Evolutionary conservation across 2,329 filamentous ascomycete species (phyloP), one percentile per base, ranked within the genome.

Genomic region (Fusarium cyanostomum): DNA sequence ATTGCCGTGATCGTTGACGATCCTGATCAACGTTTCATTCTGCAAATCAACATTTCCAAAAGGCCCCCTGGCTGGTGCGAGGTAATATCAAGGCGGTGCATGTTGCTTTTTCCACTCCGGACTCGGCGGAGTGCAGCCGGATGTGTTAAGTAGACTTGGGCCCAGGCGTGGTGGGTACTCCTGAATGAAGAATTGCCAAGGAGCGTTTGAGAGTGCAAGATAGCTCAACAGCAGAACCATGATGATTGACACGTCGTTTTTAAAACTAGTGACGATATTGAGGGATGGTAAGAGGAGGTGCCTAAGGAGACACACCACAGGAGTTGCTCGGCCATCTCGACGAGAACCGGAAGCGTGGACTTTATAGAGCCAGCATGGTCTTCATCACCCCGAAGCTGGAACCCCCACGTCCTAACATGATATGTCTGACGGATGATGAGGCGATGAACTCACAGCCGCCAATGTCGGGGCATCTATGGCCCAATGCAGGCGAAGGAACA

Each of bases 361-460:
- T 48, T 37, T 48, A 48, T 37, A 37, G 31, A 28, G 13, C 10
- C 31, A 37, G 21, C 31, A 13, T 10, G 12, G 13, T 34, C n/a
- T 16, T 8, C 12, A n/a, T 16, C n/a, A 9, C 27, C 11, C 38
- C 4, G 5, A 43, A 27, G 26, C 8, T 12, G 26, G 26, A 42
- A 16, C 37, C 44, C 48, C 37, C 37, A 51, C 28, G 48, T 18
- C 37, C 21, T 42, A 27, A 51, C n/a, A 34, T 42, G 27, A 51
- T 21, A 21, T 21, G 21, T 21, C 21, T 21, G 21, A 21, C 30
- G 42, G 35, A 31, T 21, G 18, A 27, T 34, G 48, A 33, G 42
- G 26, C 28, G 37, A 51, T 28, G 39, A 21, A 3, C 3, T 3
- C n/a, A 15, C 15, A 45, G 24, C 18, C 16, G 43, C 43, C 43